Evolutionary conservation across 768 basidiomycete genomes (phyloP), one percentile per base, ranked within the genome.

Genomic region (Naematelia aurantialba): DNA sequence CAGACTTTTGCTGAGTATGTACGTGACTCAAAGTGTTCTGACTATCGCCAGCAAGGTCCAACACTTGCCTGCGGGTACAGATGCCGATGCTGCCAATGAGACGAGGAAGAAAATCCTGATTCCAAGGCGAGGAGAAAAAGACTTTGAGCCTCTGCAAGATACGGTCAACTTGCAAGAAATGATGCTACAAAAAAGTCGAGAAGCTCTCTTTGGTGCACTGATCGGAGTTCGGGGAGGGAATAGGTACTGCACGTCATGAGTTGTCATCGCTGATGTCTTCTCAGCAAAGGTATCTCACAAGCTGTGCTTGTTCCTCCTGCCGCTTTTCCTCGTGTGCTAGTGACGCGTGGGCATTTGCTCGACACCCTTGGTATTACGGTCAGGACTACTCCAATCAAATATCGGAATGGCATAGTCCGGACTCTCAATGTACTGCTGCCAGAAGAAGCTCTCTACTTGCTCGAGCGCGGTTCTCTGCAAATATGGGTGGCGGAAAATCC

Each of bases 81-180:
- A 39, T 5, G 44, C 45, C 14, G 58, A 50, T 17, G 56, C 52
- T 24, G 45, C 52, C 25, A 24, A 34, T 25, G 55, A 63, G 47
- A 25, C 45, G 27, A 55, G 65, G 52, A 24, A 46, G 26, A 70
- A 69, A 52, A 71, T 78, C 1, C 80, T 88, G 4, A 93, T 99
- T 52, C 96, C 96, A 4, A 93, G 89, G 76, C 84, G 96, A 25
- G 96, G 96, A 1, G 96, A 98, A 78, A 98, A 99, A 74, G 93
- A 98, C 64, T 98, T 91, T 65, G 94, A 98, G 74, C 96, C 96
- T 1, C 81, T 65, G 69, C 79, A 52, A 80, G 81, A 54, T 80
- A 76, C 76, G 3, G 70, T 72, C 0, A 78, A 77, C 29, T 69
- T 78, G 21, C 96, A 98, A 70, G 78, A 85, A 25, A 87, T 90